Conservation (phyloP, 2,329 filamentous ascomycete genomes). For the Amphichorda felina region DNA sequence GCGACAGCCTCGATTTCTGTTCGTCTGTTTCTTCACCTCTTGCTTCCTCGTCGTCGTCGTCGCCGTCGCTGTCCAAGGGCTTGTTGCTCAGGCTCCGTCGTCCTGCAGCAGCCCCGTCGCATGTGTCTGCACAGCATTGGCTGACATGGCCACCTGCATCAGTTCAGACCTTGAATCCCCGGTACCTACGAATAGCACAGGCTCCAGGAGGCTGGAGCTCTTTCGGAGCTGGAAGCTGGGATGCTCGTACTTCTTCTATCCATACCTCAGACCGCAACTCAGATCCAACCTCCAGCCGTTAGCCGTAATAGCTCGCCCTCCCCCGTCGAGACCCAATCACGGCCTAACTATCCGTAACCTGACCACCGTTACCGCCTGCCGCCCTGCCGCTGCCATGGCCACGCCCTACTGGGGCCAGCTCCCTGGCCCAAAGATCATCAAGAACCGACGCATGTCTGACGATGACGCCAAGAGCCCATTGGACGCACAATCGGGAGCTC, state of each 20-base stretch:
- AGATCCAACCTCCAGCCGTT: too few relatives aligned
- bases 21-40: background rate
- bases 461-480: constrained; percentile 10
- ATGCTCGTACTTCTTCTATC: background rate
- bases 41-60: background rate
- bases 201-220: background rate
- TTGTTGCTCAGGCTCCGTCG: background rate
- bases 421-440: constrained; percentile 32
- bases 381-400: too few relatives aligned
- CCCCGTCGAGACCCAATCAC: constrained; percentile 13
- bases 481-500: constrained; percentile 11
- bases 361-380: too few relatives aligned
- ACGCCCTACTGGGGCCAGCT: constrained; percentile 48
- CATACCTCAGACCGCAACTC: background rate
- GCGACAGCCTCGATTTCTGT: too few relatives aligned
- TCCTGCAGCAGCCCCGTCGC: constrained; percentile 9
- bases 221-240: too few relatives aligned
- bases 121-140: constrained; percentile 35
- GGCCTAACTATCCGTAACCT: too few relatives aligned
- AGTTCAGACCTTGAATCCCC: background rate
- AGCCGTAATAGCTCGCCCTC: too few relatives aligned
- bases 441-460: constrained; percentile 24
- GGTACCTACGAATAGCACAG: background rate
- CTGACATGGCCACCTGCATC: constrained; percentile 13
- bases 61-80: background rate